Base-by-base conservation (phyloP, 202 grass and related monocot genomes). In the Eragrostis tef region DNA sequence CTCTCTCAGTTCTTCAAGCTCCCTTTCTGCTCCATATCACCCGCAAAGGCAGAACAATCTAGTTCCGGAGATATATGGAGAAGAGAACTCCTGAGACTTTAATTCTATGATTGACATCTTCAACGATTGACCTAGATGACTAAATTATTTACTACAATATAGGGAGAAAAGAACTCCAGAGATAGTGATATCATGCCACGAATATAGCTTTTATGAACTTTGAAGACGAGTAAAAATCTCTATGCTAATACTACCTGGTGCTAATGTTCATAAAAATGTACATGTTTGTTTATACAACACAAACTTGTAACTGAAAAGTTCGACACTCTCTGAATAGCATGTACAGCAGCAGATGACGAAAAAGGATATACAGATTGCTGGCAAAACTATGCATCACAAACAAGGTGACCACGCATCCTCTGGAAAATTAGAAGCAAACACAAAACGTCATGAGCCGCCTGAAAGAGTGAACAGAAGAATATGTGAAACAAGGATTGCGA, bases 331-430 rank as follows among this genome's bases (percentile, higher is more conserved):
- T 65, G 47, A 53, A n/a, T n/a, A n/a, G 71, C 57, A 56, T 78
- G 48, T 83, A 73, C 24, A 41, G 26, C 39, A 63, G 24, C 16
- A 72, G 11, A 72, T 64, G 81, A 36, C 17, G 52, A 71, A 56
- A 73, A 41, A 34, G 47, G 72, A 78, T 85, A 66, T 85, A 73
- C 78, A 78, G 13, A 73, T 78, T 27, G 31, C 16, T 68, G 13
- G 3, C 41, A 77, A 57, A 85, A 45, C 22, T 36, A 73, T 12
- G 46, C 45, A 10, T 59, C 64, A 72, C 57, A 79, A 24, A 67
- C 63, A 70, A 74, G 70, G 43, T 73, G 49, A 41, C 26, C 7
- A 7, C 54, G 45, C 36, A 57, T 71, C 34, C 6, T 47, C 13
- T 47, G 2, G 11, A 34, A 51, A 69, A 61, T 54, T 57, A 54